Evolutionary conservation across 768 basidiomycete species (phyloP).

Genomic region (Cyathus striatus): DNA sequence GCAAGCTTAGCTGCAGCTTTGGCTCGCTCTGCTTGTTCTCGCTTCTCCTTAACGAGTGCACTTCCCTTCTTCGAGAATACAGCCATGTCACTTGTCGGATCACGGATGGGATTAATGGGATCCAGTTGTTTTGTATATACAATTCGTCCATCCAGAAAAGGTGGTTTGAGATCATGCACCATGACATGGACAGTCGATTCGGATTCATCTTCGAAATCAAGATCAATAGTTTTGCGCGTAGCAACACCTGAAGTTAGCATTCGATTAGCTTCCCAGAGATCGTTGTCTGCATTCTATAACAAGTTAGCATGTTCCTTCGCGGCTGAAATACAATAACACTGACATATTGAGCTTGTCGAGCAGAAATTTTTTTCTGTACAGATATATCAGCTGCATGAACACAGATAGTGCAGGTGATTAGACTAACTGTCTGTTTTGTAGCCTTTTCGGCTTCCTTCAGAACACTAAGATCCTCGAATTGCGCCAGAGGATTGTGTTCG

Average conservation of each 20-base stretch:
- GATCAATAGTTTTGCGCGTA: slow-evolving; percentile 78
- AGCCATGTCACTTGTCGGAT: slow-evolving; percentile 92
- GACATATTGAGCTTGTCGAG: slow-evolving; percentile 94
- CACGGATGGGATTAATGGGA: slow-evolving; percentile 94
- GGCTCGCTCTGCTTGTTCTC: slow-evolving; percentile 93
- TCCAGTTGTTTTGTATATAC: slow-evolving; percentile 97
- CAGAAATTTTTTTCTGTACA: slow-evolving; percentile 79
- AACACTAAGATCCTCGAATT: slow-evolving; percentile 81
- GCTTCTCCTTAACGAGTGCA: slow-evolving; percentile 87
- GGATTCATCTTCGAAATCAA: slow-evolving; percentile 95
- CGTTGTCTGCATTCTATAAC: slow-evolving; percentile 90
- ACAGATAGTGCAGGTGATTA: not conserved
- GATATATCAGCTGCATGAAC: slow-evolving; percentile 11
- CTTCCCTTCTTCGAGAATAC: slow-evolving; percentile 97
- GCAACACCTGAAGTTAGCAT: slow-evolving; percentile 96
- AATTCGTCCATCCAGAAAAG: slow-evolving; percentile 94
- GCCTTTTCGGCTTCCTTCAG: slow-evolving; percentile 72
- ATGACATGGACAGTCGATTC: slow-evolving; percentile 97
- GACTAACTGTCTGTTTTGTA: slow-evolving; percentile 65
- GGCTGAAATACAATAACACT: slow-evolving; percentile 20
- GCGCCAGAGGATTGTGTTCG: slow-evolving; percentile 87
- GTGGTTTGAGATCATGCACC: slow-evolving; percentile 95
- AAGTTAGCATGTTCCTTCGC: not conserved
- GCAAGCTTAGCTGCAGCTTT: slow-evolving; percentile 97
- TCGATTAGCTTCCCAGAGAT: slow-evolving; percentile 97